Evolutionary conservation across 2,329 filamentous ascomycete genomes (phyloP), one percentile per base, ranked within the genome.

Genomic region (Alternaria hordeiaustralica): DNA sequence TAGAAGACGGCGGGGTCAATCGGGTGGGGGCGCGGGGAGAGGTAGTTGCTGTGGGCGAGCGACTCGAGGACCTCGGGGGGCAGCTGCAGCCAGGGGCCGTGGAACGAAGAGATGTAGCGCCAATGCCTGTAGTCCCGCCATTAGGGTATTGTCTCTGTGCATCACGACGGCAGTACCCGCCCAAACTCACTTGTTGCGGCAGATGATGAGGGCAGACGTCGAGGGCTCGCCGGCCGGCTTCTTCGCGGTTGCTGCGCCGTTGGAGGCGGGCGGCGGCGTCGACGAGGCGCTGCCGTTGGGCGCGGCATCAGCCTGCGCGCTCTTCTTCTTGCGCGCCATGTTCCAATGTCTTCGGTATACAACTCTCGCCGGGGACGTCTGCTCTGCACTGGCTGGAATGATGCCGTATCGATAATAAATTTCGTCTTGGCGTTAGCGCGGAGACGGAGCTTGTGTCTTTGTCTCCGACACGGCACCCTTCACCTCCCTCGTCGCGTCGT

Each of bases 1-100:
- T 92, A 96, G 82, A 96, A 91, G 66, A 93, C 88, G 65, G 90
- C 90, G 11, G 92, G 90, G 78, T 96, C 91, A 75, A 96, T 89
- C 51, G 92, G 90, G 61, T 88, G 90, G 10, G 93, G 93, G 26
- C 89, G 88, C 15, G 90, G 90, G 69, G 90, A 89, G 68, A 90
- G 89, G 82, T 90, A 94, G 81, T 95, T 96, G 78, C 88, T 89
- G 81, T 93, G 89, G 58, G 92, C 92, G 55, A 96, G 87, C 54
- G 87, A 89, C 78, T 94, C 90, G 80, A 96, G 89, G 60, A 94
- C 87, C 79, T 95, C 92, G 66, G 89, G 87, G 20, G 92, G 91
- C 60, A 95, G 84, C 79, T 93, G 90, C 13, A 94, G 87, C 93
- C 93, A 96, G 70, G 92, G 89, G 23, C 92, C 93, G 75, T 94